Conservation (phyloP, 2,329 filamentous ascomycete species). For the Claviceps paspali region DNA sequence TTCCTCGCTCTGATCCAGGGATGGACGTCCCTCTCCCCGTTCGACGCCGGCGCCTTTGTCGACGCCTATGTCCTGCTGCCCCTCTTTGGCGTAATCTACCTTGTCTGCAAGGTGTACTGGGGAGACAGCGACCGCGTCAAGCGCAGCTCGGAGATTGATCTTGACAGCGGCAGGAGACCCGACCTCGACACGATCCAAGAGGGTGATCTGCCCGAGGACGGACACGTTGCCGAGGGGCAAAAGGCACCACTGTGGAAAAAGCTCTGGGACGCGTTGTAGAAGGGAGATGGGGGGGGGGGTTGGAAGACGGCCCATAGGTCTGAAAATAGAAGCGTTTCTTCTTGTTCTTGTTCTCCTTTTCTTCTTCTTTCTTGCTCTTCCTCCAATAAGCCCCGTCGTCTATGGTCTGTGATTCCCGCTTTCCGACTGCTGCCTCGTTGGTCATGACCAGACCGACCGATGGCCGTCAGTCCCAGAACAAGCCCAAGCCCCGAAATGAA, state of each 20-base stretch:
- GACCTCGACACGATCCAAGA: slow-evolving; percentile 40
- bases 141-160: slow-evolving; percentile 36
- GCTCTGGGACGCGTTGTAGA: slow-evolving; percentile 26
- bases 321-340: too few species aligned
- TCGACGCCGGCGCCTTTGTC: slow-evolving; percentile 42
- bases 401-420: too few species aligned
- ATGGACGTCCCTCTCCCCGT: slow-evolving; percentile 44
- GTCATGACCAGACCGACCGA: too few species aligned
- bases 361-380: too few species aligned
- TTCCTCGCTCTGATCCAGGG: slow-evolving; percentile 47
- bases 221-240: slow-evolving; percentile 13
- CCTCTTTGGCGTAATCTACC: slow-evolving; percentile 42
- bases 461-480: too few species aligned
- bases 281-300: background rate
- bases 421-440: too few species aligned
- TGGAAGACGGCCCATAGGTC: too few species aligned
- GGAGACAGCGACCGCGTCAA: slow-evolving; percentile 32
- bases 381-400: too few species aligned
- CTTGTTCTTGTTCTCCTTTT: too few species aligned
- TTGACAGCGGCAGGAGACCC: slow-evolving; percentile 37
- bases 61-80: slow-evolving; percentile 48
- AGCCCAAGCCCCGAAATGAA: too few species aligned
- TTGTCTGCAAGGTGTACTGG: slow-evolving; percentile 38
- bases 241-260: slow-evolving; percentile 27
- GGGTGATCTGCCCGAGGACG: slow-evolving; percentile 14